phyloP scores from a whole-genome alignment of 345 rosid species.

The Eucalyptus victrix region DNA sequence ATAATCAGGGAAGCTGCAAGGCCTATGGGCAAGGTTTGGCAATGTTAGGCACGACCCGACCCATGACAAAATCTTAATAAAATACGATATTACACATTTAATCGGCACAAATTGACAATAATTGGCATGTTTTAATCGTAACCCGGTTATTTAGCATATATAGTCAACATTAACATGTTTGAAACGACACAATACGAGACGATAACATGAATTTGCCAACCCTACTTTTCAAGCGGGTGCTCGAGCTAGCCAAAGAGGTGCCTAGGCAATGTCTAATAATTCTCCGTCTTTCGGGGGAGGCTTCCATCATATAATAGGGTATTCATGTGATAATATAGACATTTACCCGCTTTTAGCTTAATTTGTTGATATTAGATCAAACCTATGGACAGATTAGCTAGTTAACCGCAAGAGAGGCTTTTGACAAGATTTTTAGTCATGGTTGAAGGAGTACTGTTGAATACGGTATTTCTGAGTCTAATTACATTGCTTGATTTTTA shows the following conservation, averaged over 20 bases:
- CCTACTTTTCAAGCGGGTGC: not conserved
- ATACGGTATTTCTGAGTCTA: accelerated
- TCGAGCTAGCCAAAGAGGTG: not conserved
- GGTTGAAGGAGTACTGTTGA: not conserved
- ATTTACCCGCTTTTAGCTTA: not conserved
- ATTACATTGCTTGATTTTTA: not conserved
- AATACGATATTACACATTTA: not conserved
- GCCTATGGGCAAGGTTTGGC: not conserved
- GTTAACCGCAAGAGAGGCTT: not conserved
- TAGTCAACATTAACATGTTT: not conserved
- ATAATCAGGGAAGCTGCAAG: not conserved
- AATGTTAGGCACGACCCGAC: not conserved
- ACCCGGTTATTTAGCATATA: not conserved
- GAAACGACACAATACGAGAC: not conserved
- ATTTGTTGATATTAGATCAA: not conserved
- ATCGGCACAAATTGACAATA: not conserved
- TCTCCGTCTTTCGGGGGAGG: not conserved
- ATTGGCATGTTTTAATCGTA: not conserved
- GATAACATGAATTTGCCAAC: not conserved
- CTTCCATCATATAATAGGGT: not conserved
- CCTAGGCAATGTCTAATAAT: not conserved
- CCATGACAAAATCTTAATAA: not conserved
- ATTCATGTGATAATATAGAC: accelerated
- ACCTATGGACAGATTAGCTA: not conserved
- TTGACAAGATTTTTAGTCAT: not conserved